These are phyloP conservation scores for Galerina marginata DNA, from an alignment of 768 basidiomycete genomes.

Conservation along the genomic window DNA sequence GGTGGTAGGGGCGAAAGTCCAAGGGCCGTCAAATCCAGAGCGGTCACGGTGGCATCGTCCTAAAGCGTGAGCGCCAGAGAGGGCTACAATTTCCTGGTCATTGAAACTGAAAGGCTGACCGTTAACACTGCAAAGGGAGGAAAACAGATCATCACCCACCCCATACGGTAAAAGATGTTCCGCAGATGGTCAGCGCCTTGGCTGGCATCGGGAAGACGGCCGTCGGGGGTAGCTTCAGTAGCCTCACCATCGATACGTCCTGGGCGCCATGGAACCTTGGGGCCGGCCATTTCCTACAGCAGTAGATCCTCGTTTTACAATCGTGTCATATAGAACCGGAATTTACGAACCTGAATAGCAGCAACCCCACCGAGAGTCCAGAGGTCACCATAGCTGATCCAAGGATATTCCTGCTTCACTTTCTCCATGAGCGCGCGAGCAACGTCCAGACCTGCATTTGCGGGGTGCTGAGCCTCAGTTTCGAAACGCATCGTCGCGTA, in stretches of 20 bases:
- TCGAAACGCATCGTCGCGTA: conserved; percentile 98
- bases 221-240: conserved; percentile 79
- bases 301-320: neutral
- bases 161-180: conserved; percentile 92
- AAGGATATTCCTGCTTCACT: conserved; percentile 85
- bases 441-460: conserved; percentile 82
- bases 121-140: neutral
- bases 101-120: conserved; percentile 62
- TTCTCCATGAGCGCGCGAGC: conserved; percentile 87
- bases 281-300: conserved; percentile 84
- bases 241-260: conserved; percentile 90
- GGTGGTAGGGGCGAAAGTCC: conserved; percentile 93
- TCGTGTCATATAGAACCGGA: neutral
- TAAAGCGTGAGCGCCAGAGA: conserved; percentile 92
- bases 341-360: conserved; percentile 67
- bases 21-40: conserved; percentile 82
- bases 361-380: conserved; percentile 96
- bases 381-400: conserved; percentile 96
- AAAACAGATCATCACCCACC: conserved; percentile 36
- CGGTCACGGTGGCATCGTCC: conserved; percentile 92
- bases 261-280: conserved; percentile 91
- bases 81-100: conserved; percentile 96
- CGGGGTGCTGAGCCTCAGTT: conserved; percentile 83
- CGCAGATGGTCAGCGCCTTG: conserved; percentile 88
- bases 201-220: conserved; percentile 86